Evolutionary conservation across 23 red algal genomes (phyloP).

Genomic region (Gracilaria gracilis): DNA sequence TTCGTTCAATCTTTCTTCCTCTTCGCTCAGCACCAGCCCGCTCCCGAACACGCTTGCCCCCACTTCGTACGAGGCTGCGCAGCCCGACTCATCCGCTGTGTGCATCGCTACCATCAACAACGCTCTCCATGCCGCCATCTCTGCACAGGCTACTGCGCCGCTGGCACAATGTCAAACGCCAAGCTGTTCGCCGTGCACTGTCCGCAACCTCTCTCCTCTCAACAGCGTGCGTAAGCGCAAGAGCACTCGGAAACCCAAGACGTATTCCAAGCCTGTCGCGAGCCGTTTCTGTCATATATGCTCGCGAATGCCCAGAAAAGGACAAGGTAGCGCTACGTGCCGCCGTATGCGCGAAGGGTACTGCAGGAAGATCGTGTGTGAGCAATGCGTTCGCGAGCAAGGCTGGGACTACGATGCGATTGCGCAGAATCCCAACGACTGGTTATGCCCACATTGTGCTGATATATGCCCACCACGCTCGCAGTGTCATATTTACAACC

Average conservation of each 20-base stretch:
- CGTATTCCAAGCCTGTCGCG: constrained; percentile 64
- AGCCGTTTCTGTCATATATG: constrained; percentile 83
- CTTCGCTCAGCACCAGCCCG: not conserved
- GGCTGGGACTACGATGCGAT: constrained; percentile 67
- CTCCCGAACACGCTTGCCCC: not conserved
- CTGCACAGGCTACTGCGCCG: constrained; percentile 1
- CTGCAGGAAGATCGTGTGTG: constrained; percentile 84
- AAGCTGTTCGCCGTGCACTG: constrained; percentile 32
- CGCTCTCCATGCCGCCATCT: constrained; percentile 12
- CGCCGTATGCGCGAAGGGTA: constrained; percentile 51
- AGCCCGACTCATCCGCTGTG: not conserved
- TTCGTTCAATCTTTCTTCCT: not conserved
- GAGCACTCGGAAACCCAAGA: constrained; percentile 57
- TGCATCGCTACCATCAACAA: constrained; percentile 34
- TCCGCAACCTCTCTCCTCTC: not conserved
- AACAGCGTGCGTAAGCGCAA: constrained; percentile 16
- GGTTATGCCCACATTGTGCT: constrained; percentile 78
- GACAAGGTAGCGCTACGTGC: constrained; percentile 43
- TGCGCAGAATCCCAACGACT: constrained; percentile 1
- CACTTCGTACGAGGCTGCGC: not conserved
- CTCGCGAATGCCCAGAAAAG: constrained; percentile 54
- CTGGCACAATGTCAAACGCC: not conserved
- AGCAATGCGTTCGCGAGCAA: constrained; percentile 73
- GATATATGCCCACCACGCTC: constrained; percentile 62
- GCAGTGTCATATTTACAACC: constrained; percentile 79